Percentiles rank a stretch among this genome's conserved stretches.
Evolutionary conservation across 345 rosid species (phyloP).

Genomic region (Triadica sebifera): DNA sequence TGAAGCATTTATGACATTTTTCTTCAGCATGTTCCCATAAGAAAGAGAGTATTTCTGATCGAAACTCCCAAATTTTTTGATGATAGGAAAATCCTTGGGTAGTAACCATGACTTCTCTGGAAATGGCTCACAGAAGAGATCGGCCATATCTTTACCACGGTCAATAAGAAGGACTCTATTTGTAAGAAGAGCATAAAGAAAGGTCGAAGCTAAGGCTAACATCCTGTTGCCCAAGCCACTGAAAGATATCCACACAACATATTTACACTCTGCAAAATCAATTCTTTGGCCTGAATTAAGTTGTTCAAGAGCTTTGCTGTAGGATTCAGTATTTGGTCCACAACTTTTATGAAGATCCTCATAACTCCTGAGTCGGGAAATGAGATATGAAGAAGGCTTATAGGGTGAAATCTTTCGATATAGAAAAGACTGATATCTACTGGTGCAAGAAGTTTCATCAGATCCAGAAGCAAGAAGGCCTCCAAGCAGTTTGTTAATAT

Average conservation of each 20-base stretch:
- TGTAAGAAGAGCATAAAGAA: slow-evolving; percentile 31
- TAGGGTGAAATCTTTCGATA: slow-evolving; percentile 20
- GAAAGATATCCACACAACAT: slow-evolving; percentile 31
- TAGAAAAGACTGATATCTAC: slow-evolving; percentile 20
- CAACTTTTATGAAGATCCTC: slow-evolving; percentile 33
- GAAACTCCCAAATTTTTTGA: slow-evolving; percentile 13
- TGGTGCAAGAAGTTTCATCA: slow-evolving; percentile 23
- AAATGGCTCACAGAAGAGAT: slow-evolving; percentile 34
- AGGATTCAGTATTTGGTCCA: slow-evolving; percentile 26
- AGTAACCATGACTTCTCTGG: slow-evolving; percentile 30
- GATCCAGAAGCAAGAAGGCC: slow-evolving; percentile 30
- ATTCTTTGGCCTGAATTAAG: slow-evolving; percentile 16
- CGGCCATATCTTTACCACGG: slow-evolving; percentile 27
- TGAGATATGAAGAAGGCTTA: slow-evolving; percentile 29
- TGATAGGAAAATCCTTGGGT: slow-evolving; percentile 22
- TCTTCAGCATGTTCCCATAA: slow-evolving; percentile 28
- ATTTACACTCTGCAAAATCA: slow-evolving; percentile 24
- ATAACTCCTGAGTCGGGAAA: slow-evolving; percentile 25
- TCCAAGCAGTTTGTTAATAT: slow-evolving; percentile 22
- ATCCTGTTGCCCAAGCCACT: slow-evolving; percentile 34
- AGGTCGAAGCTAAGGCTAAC: slow-evolving; percentile 25
- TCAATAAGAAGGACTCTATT: slow-evolving; percentile 31
- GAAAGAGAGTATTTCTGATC: slow-evolving; percentile 16
- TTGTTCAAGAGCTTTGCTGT: slow-evolving; percentile 19
- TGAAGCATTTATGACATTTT: slow-evolving; percentile 11